Evolutionary conservation across 2,329 filamentous ascomycete genomes (phyloP), one percentile per base, ranked within the genome.

Genomic region (Pseudogymnoascus verrucosus): DNA sequence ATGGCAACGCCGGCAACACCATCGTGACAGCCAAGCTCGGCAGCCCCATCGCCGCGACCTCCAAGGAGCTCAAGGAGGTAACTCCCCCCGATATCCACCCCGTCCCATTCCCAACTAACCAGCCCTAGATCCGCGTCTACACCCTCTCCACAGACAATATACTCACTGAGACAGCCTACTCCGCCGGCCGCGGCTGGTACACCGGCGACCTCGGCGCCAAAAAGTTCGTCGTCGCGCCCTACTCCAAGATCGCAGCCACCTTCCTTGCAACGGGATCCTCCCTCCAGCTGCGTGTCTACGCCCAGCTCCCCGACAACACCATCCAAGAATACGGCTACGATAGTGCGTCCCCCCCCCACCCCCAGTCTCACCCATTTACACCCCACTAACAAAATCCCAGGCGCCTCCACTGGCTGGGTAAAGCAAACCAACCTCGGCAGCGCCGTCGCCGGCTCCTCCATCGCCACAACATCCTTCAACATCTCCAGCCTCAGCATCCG

Each of bases 1-100:
- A 60, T 14, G 64, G 60, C 65, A 42, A 19, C 3, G 19, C 16
- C 21, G 60, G 54, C 14, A 62, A 62, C 37, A 40, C 42, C 62
- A 60, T 67, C 12, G 62, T 59, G 34, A 8, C n/a, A 5, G 65
- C 59, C 28, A 63, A 66, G 19, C 62, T 54, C 14, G 61, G 62
- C 19, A 64, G 62, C 16, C 42, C 65, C 19, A 64, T 67, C 16
- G 65, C 65, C 37, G 65, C 62, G n/a, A 66, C 64, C n/a, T 21
- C 44, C 31, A 61, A 61, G 62, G 59, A 42, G 16, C 57, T 59
- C 14, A 39, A 16, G 19, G 44, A 63, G 19, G 44, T 11, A 28
- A 57, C 4, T 16, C 10, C 61, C 39, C 37, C 39, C 16, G 10
- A 21, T 54, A 59, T 14, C 23, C 12, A 4, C 39, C 4, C n/a